A percentile compares a stretch with the other conserved stretches of the same genome.
These are phyloP conservation scores for Colletotrichum eremochloae DNA, from an alignment of 2,329 filamentous ascomycete species.

Conservation along the genomic window DNA sequence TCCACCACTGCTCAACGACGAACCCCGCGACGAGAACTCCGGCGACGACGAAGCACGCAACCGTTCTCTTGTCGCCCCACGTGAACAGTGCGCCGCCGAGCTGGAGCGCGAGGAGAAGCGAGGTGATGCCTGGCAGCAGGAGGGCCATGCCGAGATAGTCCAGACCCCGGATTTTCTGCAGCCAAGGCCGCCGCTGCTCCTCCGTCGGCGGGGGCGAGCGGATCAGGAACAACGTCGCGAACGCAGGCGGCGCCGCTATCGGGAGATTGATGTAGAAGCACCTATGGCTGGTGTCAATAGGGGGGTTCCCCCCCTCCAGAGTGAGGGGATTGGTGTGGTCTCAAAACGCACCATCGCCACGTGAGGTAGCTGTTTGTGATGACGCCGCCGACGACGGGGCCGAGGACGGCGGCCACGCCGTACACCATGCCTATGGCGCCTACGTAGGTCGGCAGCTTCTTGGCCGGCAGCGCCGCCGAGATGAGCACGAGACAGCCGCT, in stretches of 20 bases:
- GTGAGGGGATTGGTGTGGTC: no score
- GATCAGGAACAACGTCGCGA: slow-evolving; percentile 47
- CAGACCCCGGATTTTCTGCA: slow-evolving; percentile 39
- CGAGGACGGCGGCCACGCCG: slow-evolving; percentile 30
- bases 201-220: slow-evolving; percentile 31
- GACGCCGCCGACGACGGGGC: slow-evolving; percentile 41
- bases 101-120: slow-evolving; percentile 60
- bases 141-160: slow-evolving; percentile 45
- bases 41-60: slow-evolving; percentile 47
- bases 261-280: slow-evolving; percentile 50
- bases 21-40: slow-evolving; percentile 49
- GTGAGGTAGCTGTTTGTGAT: slow-evolving; percentile 32
- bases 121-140: slow-evolving; percentile 48
- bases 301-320: no score
- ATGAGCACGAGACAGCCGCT: slow-evolving; percentile 34
- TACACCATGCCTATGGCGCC: slow-evolving; percentile 35
- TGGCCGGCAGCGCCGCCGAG: slow-evolving; percentile 26
- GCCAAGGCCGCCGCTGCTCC: slow-evolving; percentile 34
- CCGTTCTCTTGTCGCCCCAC: slow-evolving; percentile 50
- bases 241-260: slow-evolving; percentile 44
- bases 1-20: slow-evolving; percentile 51
- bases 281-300: slow-evolving; percentile 1
- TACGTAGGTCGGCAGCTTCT: slow-evolving; percentile 26
- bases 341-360: slow-evolving; percentile 27
- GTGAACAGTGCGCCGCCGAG: slow-evolving; percentile 54